Percentiles rank a stretch among this genome's conserved stretches.
These are phyloP conservation scores for Calonectria hongkongensis DNA, from an alignment of 2,329 filamentous ascomycete species.

Conservation along the genomic window DNA sequence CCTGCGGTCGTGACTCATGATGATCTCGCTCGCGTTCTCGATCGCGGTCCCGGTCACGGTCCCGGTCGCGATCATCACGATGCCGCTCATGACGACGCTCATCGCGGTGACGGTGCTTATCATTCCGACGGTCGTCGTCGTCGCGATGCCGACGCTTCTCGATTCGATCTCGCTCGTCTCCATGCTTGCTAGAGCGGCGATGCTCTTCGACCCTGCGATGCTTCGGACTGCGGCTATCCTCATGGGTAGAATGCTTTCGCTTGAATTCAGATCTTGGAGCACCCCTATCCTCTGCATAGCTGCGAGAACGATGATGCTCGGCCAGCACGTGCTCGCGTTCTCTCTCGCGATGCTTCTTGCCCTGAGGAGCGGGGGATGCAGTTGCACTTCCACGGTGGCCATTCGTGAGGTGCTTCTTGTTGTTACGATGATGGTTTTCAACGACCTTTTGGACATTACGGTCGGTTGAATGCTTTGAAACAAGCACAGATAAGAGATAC, in stretches of 20 bases:
- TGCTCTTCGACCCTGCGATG: constrained; percentile 64
- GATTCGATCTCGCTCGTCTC: constrained; percentile 61
- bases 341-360: constrained; percentile 68
- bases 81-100: constrained; percentile 53
- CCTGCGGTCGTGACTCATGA: constrained; percentile 57
- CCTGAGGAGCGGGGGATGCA: constrained; percentile 81
- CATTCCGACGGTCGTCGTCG: constrained; percentile 50
- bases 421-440: constrained; percentile 96
- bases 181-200: constrained; percentile 61
- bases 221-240: constrained; percentile 66
- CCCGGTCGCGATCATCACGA: constrained; percentile 57
- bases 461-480: constrained; percentile 88
- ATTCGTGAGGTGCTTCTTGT: constrained; percentile 82
- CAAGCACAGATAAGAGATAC: constrained; percentile 95
- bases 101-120: constrained; percentile 47
- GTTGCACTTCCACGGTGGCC: constrained; percentile 79
- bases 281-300: constrained; percentile 70
- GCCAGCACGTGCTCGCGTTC: constrained; percentile 62
- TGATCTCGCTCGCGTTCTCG: constrained; percentile 52
- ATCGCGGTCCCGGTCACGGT: constrained; percentile 45
- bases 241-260: constrained; percentile 74
- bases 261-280: constrained; percentile 74
- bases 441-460: constrained; percentile 84
- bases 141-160: constrained; percentile 52
- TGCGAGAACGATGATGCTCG: constrained; percentile 71